phyloP scores from a whole-genome alignment of 225 moss, liverwort and hornwort genomes.

The Climacium dendroides region DNA sequence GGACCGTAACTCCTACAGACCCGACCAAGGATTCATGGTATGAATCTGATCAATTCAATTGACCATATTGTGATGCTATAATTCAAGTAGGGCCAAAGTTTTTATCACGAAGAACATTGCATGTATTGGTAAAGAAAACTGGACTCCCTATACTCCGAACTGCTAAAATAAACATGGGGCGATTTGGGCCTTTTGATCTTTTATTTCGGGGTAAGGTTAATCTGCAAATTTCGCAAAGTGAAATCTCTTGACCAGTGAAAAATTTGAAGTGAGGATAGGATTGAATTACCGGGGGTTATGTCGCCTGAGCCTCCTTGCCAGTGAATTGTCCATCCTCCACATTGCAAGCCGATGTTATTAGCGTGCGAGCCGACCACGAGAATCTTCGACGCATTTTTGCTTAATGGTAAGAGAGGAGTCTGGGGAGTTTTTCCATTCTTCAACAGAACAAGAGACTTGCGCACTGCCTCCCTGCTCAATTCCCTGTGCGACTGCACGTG shows the following conservation, averaged over 20 bases:
- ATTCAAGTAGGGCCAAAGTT: not conserved
- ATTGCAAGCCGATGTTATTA: conserved; percentile 53
- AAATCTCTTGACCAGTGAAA: not conserved
- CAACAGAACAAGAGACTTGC: conserved; percentile 42
- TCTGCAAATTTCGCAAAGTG: not conserved
- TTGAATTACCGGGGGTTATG: conserved; percentile 1
- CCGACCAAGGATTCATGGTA: not conserved
- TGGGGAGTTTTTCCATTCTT: conserved; percentile 20
- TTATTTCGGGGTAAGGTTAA: not conserved
- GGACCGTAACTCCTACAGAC: not conserved
- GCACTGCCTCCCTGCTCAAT: conserved; percentile 45
- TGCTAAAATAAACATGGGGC: not conserved
- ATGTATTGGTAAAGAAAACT: not conserved
- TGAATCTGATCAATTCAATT: not conserved
- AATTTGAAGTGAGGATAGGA: not conserved
- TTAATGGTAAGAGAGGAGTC: conserved; percentile 29
- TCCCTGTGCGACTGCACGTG: conserved; percentile 35
- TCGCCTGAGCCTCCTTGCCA: conserved; percentile 55
- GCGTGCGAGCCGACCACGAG: conserved; percentile 61
- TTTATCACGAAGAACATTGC: not conserved
- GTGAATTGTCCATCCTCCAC: conserved; percentile 70
- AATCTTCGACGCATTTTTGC: conserved; percentile 27
- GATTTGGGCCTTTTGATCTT: not conserved
- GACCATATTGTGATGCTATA: not conserved
- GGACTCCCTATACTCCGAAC: not conserved